phyloP scores from a whole-genome alignment of 2,329 filamentous ascomycete species.

The Coleophoma crateriformis region DNA sequence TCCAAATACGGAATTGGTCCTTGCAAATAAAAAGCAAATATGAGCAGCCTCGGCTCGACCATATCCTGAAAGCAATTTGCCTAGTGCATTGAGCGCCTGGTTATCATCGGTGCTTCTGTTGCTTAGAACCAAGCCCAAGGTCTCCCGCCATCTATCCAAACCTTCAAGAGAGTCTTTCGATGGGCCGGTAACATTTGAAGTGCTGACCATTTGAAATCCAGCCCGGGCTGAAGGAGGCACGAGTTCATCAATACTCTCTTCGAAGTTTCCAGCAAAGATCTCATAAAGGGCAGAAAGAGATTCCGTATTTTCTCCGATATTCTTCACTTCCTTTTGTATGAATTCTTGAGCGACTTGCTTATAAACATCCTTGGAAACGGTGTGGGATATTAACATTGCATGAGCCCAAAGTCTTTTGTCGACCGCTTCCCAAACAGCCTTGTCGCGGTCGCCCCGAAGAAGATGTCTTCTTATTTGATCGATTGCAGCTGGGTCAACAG shows the following conservation, averaged over 20 bases:
- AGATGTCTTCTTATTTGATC: slow-evolving; percentile 69
- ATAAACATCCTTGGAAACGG: slow-evolving; percentile 75
- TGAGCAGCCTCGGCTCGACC: slow-evolving; percentile 88
- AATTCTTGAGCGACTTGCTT: slow-evolving; percentile 95
- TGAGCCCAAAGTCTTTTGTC: slow-evolving; percentile 96
- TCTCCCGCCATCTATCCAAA: slow-evolving; percentile 91
- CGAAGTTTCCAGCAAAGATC: slow-evolving; percentile 86
- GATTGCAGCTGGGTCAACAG: slow-evolving; percentile 62
- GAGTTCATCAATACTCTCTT: slow-evolving; percentile 92
- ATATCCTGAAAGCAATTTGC: slow-evolving; percentile 77
- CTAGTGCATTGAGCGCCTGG: slow-evolving; percentile 72
- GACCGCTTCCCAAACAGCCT: slow-evolving; percentile 87
- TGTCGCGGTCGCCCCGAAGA: slow-evolving; percentile 77
- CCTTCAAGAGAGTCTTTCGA: slow-evolving; percentile 74
- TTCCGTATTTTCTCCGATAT: slow-evolving; percentile 72
- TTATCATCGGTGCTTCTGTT: slow-evolving; percentile 81
- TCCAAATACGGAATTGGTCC: slow-evolving; percentile 64
- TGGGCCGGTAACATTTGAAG: slow-evolving; percentile 52
- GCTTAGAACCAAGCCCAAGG: slow-evolving; percentile 75
- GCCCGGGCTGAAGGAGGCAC: slow-evolving; percentile 89
- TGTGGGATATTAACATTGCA: slow-evolving; percentile 81
- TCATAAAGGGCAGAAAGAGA: slow-evolving; percentile 89
- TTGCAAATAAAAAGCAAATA: slow-evolving; percentile 86
- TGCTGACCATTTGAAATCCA: slow-evolving; percentile 85
- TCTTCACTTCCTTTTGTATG: slow-evolving; percentile 89